Percentiles rank a stretch among this genome's conserved stretches.
Conservation (phyloP, 768 basidiomycete genomes). For the Boletus subcaerulescens region DNA sequence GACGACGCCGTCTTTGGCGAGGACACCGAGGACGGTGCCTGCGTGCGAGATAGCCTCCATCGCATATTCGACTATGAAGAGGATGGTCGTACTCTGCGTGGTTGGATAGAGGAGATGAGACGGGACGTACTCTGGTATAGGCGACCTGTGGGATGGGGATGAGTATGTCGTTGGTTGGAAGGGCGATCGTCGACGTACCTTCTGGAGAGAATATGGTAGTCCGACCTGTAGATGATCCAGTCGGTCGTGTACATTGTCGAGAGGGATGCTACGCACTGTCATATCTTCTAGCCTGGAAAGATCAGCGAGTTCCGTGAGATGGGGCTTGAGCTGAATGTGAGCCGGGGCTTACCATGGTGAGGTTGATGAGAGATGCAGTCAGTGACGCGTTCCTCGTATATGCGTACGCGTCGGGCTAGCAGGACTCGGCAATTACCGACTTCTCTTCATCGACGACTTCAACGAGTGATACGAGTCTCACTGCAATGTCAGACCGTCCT, state of each 20-base stretch:
- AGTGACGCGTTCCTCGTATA: conserved; percentile 24
- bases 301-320: background rate
- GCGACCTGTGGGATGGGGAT: conserved; percentile 57
- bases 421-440: conserved; percentile 22
- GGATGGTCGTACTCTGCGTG: conserved; percentile 2
- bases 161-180: conserved; percentile 9
- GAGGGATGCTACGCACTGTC: conserved; percentile 66
- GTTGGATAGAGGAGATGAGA: background rate
- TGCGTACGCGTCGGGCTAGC: conserved; percentile 20
- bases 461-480: no score
- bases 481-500: conserved; percentile 48
- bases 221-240: conserved; percentile 54
- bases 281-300: conserved; percentile 79
- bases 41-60: conserved; percentile 99
- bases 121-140: conserved; percentile 84
- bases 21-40: conserved; percentile 88
- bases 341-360: conserved; percentile 45
- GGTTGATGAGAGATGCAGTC: conserved; percentile 17
- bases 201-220: conserved; percentile 99
- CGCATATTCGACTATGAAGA: conserved; percentile 87
- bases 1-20: conserved; percentile 88
- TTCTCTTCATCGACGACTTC: background rate
- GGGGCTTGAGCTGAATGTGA: background rate
- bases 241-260: conserved; percentile 15
- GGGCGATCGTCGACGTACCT: conserved; percentile 48